These are phyloP conservation scores for Backusella sp. DNA, from an alignment of 192 early-diverging fungal genomes.

Conservation along the genomic window DNA sequence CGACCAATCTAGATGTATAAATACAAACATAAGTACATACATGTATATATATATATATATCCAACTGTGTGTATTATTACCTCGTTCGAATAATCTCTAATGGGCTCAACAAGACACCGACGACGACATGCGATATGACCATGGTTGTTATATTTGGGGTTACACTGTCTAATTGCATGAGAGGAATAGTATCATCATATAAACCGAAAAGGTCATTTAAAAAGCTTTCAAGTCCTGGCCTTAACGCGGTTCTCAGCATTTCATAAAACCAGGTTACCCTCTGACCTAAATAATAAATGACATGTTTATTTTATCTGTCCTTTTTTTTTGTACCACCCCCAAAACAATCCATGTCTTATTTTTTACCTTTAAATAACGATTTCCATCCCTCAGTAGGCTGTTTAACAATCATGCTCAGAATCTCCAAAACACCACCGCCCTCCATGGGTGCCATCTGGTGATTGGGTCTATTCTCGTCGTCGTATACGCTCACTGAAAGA, in stretches of 20 bases:
- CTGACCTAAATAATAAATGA: conserved; percentile 37
- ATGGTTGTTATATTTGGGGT: conserved; percentile 63
- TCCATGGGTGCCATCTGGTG: conserved; percentile 63
- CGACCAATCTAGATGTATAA: conserved; percentile 56
- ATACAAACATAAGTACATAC: neutral
- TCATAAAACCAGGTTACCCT: conserved; percentile 74
- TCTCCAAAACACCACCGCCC: conserved; percentile 46
- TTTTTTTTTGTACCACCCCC: neutral
- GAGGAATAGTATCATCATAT: conserved; percentile 77
- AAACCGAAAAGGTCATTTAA: conserved; percentile 87
- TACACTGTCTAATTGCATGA: conserved; percentile 53
- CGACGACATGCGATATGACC: conserved; percentile 65
- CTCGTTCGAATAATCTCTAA: conserved; percentile 83
- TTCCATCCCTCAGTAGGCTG: conserved; percentile 66
- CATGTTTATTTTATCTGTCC: neutral
- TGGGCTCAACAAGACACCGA: conserved; percentile 83
- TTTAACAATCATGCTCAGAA: conserved; percentile 46
- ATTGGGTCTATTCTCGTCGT: conserved; percentile 49
- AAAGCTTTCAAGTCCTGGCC: conserved; percentile 79
- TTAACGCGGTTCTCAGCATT: conserved; percentile 63
- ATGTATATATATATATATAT: neutral
- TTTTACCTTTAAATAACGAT: conserved; percentile 51
- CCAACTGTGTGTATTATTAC: conserved; percentile 13
- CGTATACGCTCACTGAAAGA: conserved; percentile 48
- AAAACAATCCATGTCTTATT: neutral